Base-by-base conservation (phyloP, 371 early-diverging fungal genomes). In the Sporodiniella umbellata region DNA sequence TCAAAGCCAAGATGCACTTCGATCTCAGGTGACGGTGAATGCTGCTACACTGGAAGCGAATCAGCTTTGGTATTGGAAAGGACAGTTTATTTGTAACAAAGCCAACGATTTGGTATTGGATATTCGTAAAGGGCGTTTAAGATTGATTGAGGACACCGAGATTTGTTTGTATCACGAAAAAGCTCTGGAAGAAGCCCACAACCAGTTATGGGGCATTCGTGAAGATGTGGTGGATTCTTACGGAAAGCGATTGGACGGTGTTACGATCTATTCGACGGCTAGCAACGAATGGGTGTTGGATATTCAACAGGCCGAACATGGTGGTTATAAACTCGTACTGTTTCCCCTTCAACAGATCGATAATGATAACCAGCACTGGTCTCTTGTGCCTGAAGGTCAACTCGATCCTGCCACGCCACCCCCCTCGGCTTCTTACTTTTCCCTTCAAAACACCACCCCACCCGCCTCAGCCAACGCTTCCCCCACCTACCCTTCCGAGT, bases 81-180 rank as follows among this genome's bases (percentile, higher is more conserved):
- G 62, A 18, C 62, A 61, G 44, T 60, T 64, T 33, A 25, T 76
- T 21, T 49, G 40, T 15, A 76, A 76, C 43, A 72, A 76, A 52
- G 70, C 70, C 24, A 70, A 57, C 2, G 56, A 49, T 14, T 53
- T 72, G 10, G 76, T 76, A 8, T 48, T 76, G 14, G 72, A 72
- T 45, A 72, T 76, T 48, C 70, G 76, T 15, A 76, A 76, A 68
- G 76, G 75, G 38, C 62, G 70, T 8, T 58, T 76, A 26, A 58
- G 72, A 42, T 46, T 76, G 42, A 67, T 76, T 50, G 76, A 76
- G 57, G 76, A 76, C 35, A 76, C 76, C 3, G 72, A 76, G 33
- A 68, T 76, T 17, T 76, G 76, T 42, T 50, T 76, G n/a, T 72
- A 62, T 33, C 33, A 59, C 18, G 49, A 60, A 40, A 76, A 72